Conservation (phyloP, 1,284 basidiomycete genomes). For the Ustilago shanxiensis region DNA sequence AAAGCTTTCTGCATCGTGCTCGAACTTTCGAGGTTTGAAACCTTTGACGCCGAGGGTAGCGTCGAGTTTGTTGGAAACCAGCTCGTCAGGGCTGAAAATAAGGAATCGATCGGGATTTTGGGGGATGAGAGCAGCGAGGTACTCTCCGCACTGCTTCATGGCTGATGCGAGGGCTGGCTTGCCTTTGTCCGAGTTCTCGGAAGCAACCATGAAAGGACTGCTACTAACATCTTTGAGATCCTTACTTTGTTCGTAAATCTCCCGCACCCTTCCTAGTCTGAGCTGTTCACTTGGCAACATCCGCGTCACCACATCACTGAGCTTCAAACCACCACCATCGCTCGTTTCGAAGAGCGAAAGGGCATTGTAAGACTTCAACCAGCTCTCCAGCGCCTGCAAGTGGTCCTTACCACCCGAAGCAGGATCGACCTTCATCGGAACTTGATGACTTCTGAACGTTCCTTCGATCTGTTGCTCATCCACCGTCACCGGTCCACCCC, state of each 20-base stretch:
- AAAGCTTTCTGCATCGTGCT: conserved; percentile 78
- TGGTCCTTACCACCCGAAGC: conserved; percentile 73
- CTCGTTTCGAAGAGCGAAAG: conserved; percentile 63
- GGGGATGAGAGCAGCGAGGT: conserved; percentile 72
- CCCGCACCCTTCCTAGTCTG: conserved; percentile 76
- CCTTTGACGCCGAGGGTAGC: conserved; percentile 75
- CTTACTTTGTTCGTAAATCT: conserved; percentile 56
- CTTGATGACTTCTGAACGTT: conserved; percentile 79
- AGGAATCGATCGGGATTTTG: conserved; percentile 83
- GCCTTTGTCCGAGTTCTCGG: conserved; percentile 74
- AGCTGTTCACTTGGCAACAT: conserved; percentile 76
- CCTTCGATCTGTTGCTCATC: conserved; percentile 82
- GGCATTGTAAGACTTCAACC: conserved; percentile 74
- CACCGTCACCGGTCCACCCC: conserved; percentile 77
- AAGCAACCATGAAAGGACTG: conserved; percentile 78
- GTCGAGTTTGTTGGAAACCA: conserved; percentile 89
- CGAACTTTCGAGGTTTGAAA: conserved; percentile 77
- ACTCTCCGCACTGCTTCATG: conserved; percentile 81
- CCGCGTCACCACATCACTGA: conserved; percentile 71
- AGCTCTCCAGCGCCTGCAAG: conserved; percentile 76
- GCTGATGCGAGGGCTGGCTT: conserved; percentile 77
- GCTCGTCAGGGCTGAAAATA: conserved; percentile 90
- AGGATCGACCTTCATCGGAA: conserved; percentile 82
- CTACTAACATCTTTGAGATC: conserved; percentile 78
- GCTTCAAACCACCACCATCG: conserved; percentile 69